These are phyloP conservation scores for Bidens hawaiensis DNA, from an alignment of 140 eudicot species.

Conservation along the genomic window DNA sequence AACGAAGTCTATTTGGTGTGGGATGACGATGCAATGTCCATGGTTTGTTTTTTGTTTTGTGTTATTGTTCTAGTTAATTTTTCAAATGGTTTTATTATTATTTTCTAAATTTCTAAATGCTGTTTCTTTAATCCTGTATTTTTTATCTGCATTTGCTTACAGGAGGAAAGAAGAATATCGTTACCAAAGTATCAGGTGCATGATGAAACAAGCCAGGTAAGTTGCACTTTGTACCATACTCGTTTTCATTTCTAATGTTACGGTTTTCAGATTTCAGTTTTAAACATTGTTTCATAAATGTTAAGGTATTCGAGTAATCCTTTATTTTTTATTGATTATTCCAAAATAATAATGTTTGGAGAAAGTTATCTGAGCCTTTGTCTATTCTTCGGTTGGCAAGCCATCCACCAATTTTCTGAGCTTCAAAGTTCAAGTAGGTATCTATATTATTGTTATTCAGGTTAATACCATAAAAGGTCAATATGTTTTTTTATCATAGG, in stretches of 20 bases:
- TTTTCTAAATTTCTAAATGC: background rate
- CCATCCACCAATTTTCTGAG: constrained; percentile 63
- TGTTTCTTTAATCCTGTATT: background rate
- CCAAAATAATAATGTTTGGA: constrained; percentile 18
- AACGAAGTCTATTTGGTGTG: constrained; percentile 96
- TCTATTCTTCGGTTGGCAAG: constrained; percentile 76
- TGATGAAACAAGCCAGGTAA: constrained; percentile 99
- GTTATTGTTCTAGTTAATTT: too few relatives aligned
- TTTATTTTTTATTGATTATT: constrained; percentile 14
- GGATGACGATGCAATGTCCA: constrained; percentile 99
- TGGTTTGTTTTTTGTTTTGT: constrained; percentile 50
- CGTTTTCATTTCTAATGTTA: constrained; percentile 18
- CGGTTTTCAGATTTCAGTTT: constrained; percentile 35
- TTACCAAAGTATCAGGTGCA: constrained; percentile 98
- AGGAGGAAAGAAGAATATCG: constrained; percentile 99
- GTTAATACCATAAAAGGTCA: background rate
- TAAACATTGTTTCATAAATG: constrained; percentile 33
- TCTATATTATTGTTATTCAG: constrained; percentile 34
- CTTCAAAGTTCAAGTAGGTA: constrained; percentile 93
- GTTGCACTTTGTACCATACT: constrained; percentile 43
- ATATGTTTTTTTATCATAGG: too few relatives aligned
- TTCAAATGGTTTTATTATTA: background rate
- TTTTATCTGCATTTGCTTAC: constrained; percentile 15
- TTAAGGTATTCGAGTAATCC: constrained; percentile 35
- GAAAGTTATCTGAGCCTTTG: constrained; percentile 38